Evolutionary conservation across 257 asterid species (phyloP).

Genomic region (Przewalskia tangutica): DNA sequence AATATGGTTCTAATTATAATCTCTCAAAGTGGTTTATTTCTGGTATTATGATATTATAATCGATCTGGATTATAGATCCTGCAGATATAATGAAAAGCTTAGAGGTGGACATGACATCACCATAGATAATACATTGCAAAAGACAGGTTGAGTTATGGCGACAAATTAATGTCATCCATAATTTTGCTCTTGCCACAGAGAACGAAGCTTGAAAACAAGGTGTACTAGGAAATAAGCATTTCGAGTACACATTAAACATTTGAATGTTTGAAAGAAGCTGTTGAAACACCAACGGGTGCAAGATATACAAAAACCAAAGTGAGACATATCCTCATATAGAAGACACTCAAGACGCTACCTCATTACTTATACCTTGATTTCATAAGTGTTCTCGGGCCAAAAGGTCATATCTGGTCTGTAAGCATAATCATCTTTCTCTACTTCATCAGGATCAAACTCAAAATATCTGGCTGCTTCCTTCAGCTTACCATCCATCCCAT

Average conservation of each 20-base stretch:
- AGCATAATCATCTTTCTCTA: slow-evolving; percentile 39
- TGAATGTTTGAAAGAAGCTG: neutral
- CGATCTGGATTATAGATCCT: too few species aligned
- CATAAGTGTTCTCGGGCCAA: too few species aligned
- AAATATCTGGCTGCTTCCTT: slow-evolving; percentile 61
- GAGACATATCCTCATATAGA: neutral
- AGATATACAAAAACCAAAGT: neutral
- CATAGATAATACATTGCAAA: neutral
- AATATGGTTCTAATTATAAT: too few species aligned
- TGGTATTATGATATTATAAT: too few species aligned
- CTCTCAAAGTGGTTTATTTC: too few species aligned
- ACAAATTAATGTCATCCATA: neutral
- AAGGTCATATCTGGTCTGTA: slow-evolving; percentile 66
- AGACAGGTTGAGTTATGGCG: neutral
- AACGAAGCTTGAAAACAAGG: neutral
- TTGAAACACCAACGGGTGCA: neutral
- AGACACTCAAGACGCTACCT: neutral
- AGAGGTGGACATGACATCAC: slow-evolving; percentile 5
- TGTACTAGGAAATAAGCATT: neutral
- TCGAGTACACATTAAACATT: neutral
- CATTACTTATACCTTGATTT: slow-evolving; percentile 40
- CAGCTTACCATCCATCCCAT: slow-evolving; percentile 51
- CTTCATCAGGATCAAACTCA: slow-evolving; percentile 53
- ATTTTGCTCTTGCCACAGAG: neutral
- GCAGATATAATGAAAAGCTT: slow-evolving; percentile 12